Conservation (phyloP, 352 stramenopile genomes). For the Phytopythium litorale region DNA sequence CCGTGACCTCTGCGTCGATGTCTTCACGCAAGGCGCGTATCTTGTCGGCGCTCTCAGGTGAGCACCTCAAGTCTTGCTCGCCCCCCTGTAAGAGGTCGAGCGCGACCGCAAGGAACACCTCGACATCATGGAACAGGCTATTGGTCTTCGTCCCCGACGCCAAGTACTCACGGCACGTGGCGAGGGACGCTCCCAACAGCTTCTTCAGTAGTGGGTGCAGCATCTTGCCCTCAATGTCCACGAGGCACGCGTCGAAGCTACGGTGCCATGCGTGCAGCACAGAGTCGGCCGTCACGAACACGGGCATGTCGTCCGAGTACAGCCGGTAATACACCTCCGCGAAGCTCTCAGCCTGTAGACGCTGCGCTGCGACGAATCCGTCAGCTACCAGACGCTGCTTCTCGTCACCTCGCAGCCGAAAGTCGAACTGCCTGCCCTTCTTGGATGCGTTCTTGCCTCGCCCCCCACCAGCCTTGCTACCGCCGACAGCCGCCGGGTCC, state of each 20-base stretch:
- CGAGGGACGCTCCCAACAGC: background rate
- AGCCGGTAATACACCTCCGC: constrained; percentile 23
- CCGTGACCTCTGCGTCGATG: constrained; percentile 4
- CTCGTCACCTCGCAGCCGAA: constrained; percentile 14
- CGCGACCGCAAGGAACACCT: constrained; percentile 14
- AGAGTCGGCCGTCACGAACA: constrained; percentile 29
- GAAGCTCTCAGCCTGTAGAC: constrained; percentile 24
- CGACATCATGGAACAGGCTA: constrained; percentile 8
- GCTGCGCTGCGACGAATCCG: constrained; percentile 14
- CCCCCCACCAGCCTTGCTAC: background rate
- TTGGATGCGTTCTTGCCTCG: constrained; percentile 12
- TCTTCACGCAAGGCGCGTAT: background rate
- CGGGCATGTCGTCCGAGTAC: constrained; percentile 27
- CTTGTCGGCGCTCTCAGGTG: background rate
- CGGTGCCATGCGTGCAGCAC: constrained; percentile 37
- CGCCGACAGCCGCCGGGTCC: constrained; percentile 8
- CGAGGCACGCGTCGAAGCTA: constrained; percentile 27
- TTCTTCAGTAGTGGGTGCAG: constrained; percentile 5
- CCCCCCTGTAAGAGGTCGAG: constrained; percentile 11
- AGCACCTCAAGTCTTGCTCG: background rate
- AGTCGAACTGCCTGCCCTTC: constrained; percentile 17
- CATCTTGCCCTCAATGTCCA: constrained; percentile 13
- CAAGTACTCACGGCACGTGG: constrained; percentile 2
- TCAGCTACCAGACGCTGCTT: constrained; percentile 13
- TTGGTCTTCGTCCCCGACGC: too few relatives aligned